Percentiles rank a stretch among this genome's conserved stretches.
Conservation (phyloP, 257 asterid genomes). For the Striga asiatica region DNA sequence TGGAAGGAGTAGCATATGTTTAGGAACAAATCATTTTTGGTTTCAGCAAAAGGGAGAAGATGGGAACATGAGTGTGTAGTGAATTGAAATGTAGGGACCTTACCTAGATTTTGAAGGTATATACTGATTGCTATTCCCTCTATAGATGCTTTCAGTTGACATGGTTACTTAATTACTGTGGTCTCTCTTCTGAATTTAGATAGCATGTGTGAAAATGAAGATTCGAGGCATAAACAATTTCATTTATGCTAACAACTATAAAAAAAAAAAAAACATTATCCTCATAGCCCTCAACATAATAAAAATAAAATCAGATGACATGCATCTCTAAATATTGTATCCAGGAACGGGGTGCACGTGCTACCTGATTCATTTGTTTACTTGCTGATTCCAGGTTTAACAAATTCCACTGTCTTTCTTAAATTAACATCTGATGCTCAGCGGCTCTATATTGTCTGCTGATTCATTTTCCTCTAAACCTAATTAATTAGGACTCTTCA, state of each 20-base stretch:
- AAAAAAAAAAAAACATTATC: neutral
- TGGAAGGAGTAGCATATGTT: neutral
- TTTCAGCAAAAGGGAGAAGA: neutral
- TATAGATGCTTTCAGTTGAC: neutral
- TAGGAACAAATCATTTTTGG: neutral
- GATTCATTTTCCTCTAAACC: conserved; percentile 8
- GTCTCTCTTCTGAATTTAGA: neutral
- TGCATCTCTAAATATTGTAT: conserved; percentile 15
- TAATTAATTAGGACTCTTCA: conserved; percentile 62
- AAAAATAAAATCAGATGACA: conserved; percentile 14
- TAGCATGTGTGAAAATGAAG: neutral
- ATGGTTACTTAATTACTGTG: neutral
- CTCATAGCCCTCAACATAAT: conserved; percentile 11
- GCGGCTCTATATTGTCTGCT: conserved; percentile 3
- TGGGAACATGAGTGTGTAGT: neutral
- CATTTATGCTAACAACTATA: neutral
- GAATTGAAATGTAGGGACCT: neutral
- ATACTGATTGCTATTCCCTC: neutral
- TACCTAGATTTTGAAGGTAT: neutral
- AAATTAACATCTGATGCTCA: neutral
- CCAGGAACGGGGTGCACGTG: conserved; percentile 76
- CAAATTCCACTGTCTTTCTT: neutral
- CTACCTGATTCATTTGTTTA: conserved; percentile 78
- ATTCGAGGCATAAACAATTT: neutral
- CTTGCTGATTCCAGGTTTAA: conserved; percentile 84